Base-by-base conservation (phyloP, 163 green algal species). In the Scenedesmus sp. region DNA sequence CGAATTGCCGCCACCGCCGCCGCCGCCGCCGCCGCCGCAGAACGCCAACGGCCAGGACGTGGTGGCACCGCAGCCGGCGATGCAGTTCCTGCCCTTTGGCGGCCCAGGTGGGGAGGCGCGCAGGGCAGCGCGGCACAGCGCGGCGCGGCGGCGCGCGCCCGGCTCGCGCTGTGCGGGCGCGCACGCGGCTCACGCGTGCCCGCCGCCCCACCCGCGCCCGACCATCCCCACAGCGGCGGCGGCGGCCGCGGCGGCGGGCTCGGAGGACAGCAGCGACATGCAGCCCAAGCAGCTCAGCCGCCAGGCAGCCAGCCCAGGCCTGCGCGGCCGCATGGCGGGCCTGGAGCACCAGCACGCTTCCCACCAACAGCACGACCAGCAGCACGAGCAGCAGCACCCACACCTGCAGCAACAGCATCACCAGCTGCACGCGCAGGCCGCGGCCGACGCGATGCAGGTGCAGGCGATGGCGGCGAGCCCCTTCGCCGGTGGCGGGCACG, bases 11-110 rank as follows among this genome's bases (percentile, higher is more conserved):
- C 17, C 5, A 4, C 2, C 24, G 42, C 42, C 60, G 24, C 45
- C 56, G 20, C 26, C 42, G 36, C 44, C 45, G 18, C 28, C 60
- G 24, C 29, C 63, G 4, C 53, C 53, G 70, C 58, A 80, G 60
- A 72, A 80, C 36, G 60, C 34, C 60, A 60, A 80, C 34, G 5
- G 15, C 34, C 42, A 74, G 26, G 73, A 80, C 18, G 47, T 13
- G 13, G 26, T 47, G 2, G 10, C 50, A 1, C 58, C 47, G 39
- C 73, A 79, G 20, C 57, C 39, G 1, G 56, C 60, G 45, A 50
- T 79, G 71, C 57, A 70, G 64, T 44, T 73, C 13, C 60, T 79
- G 44, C 71, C 71, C 33, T 79, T 79, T 18, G 45, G 44, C 10
- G 36, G 5, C 28, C 26, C 65, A 75, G 65, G 65, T 75, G 50